Percentiles rank a stretch among this genome's conserved stretches.
Conservation (phyloP, 1,139 yeast species). For the Saccharomycopsis hybrid region DNA sequence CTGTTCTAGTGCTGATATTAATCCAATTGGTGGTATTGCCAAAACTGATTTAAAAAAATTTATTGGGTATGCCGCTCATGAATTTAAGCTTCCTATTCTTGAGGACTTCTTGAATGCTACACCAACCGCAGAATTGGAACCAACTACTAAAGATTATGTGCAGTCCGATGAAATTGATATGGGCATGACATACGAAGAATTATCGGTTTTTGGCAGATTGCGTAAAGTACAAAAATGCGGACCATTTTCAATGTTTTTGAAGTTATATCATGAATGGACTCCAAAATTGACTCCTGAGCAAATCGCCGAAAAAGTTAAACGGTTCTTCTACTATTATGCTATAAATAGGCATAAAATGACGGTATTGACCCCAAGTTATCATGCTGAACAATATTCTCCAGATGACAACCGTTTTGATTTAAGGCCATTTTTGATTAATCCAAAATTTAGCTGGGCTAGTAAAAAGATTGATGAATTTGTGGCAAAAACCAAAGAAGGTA, state of each 20-base stretch:
- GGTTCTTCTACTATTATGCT: slow-evolving; percentile 89
- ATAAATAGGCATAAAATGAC: slow-evolving; percentile 96
- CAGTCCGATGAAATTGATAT: slow-evolving; percentile 96
- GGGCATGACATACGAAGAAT: slow-evolving; percentile 97
- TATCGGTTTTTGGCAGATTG: slow-evolving; percentile 83
- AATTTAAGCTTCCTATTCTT: slow-evolving; percentile 71
- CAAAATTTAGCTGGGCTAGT: slow-evolving; percentile 87
- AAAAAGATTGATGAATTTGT: slow-evolving; percentile 80
- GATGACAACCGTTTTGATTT: slow-evolving; percentile 95
- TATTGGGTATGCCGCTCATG: slow-evolving; percentile 67
- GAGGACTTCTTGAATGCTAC: slow-evolving; percentile 77
- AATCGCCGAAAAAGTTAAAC: slow-evolving; percentile 86
- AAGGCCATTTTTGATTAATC: slow-evolving; percentile 87
- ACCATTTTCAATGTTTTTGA: slow-evolving; percentile 89
- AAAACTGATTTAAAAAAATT: slow-evolving; percentile 85
- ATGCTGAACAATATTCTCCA: slow-evolving; percentile 96
- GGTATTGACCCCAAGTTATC: slow-evolving; percentile 91
- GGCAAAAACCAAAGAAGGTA: not conserved
- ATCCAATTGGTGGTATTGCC: slow-evolving; percentile 96
- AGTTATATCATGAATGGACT: slow-evolving; percentile 87
- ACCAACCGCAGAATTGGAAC: slow-evolving; percentile 97
- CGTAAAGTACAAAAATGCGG: slow-evolving; percentile 94
- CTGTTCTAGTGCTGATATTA: slow-evolving; percentile 93
- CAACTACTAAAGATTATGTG: slow-evolving; percentile 83
- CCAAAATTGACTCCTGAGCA: slow-evolving; percentile 74